Base-by-base conservation (phyloP, 208 protist species). In the Acanthamoeba healyi region DNA sequence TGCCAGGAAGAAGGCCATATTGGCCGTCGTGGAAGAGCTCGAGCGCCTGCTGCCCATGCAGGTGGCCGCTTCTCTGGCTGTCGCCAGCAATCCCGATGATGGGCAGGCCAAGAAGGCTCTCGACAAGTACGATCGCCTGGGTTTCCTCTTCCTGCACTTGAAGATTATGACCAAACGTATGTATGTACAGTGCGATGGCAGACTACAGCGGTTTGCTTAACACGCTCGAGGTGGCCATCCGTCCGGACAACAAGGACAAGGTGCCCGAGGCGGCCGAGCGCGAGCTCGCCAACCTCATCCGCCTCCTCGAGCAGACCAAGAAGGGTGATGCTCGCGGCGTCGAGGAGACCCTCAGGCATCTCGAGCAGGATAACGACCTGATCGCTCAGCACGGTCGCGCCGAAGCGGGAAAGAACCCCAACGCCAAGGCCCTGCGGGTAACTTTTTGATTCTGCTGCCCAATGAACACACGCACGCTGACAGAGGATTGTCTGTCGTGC, bases 21-120 rank as follows among this genome's bases (percentile, higher is more conserved):
- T 77, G 36, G 87, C 34, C 87, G 56, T 56, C 38, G 61, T 92
- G 19, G 87, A 67, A 19, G 87, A 92, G 24, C 87, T 92, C 32
- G 87, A 92, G 63, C 34, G 87, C 17, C 1, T 92, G 38, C 63
- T 92, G 51, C 87, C 87, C 46, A 5, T 5, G 7, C 51, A 92
- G 58, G 29, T 92, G 81, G 81, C 81, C 54, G 81, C 81, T 4
- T 89, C 81, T 7, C 26, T 89, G 42, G 81, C 81, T n/a, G 51
- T 89, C 49, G 54, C 81, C 44, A 56, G 26, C 51, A 89, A 89
- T 19, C 81, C 81, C 2, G 19, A 56, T 29, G 81, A 89, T 10
- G 32, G 38, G 5, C 26, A 32, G 40, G 63, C 87, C 32, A 36
- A 92, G 40, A 54, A 72, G 40, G 58, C 19, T 14, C 36, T 79